Conservation (phyloP, 169 alveolate species). For the Plasmodium berghei region DNA sequence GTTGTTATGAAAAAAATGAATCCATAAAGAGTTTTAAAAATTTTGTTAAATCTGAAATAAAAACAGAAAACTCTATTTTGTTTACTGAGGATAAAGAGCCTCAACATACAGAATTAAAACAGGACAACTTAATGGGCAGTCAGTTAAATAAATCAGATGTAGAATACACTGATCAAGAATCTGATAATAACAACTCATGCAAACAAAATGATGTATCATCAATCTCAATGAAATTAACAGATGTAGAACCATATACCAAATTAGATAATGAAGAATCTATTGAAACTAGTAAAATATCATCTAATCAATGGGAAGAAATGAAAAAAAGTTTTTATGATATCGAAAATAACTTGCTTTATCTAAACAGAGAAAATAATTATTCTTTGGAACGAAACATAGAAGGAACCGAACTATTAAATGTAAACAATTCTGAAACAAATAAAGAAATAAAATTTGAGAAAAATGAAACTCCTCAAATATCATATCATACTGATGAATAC, state of each 20-base stretch:
- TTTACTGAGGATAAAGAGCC: neutral
- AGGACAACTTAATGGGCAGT: neutral
- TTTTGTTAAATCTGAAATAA: neutral
- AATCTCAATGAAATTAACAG: too few species aligned
- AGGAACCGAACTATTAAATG: neutral
- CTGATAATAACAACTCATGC: neutral
- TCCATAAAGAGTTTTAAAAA: neutral
- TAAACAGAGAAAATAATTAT: neutral
- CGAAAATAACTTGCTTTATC: constrained; percentile 27
- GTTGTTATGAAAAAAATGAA: too few species aligned
- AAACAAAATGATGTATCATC: constrained; percentile 21
- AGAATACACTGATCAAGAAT: neutral
- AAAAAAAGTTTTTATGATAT: constrained; percentile 56
- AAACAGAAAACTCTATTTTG: neutral
- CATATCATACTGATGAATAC: too few species aligned
- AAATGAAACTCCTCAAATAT: too few species aligned
- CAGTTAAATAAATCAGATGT: neutral
- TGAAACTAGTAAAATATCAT: constrained; percentile 16
- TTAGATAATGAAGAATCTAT: neutral
- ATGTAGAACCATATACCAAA: too few species aligned
- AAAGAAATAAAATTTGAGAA: neutral
- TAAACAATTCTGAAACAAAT: neutral
- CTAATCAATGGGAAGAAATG: constrained; percentile 58
- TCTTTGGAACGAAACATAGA: neutral
- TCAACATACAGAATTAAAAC: neutral